Conservation (phyloP, 75 land plant species). For the Chamaecyparis obtusa region DNA sequence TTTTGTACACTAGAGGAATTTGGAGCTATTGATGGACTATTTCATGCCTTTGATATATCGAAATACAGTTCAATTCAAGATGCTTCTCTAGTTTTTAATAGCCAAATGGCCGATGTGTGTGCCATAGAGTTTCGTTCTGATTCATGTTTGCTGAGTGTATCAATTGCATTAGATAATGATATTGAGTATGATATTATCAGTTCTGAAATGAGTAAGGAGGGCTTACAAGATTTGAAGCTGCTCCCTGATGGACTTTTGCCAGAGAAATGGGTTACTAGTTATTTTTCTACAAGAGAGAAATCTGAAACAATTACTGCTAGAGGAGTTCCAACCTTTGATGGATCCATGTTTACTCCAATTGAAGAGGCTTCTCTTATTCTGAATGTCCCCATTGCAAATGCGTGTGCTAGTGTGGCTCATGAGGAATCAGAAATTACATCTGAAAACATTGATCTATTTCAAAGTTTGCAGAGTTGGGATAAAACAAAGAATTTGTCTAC, state of each 20-base stretch:
- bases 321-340: neutral
- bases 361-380: conserved; percentile 3
- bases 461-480: neutral
- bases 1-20: neutral
- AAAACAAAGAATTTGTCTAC: too few relatives aligned
- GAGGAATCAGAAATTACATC: neutral
- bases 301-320: neutral
- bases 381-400: neutral
- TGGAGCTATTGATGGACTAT: neutral
- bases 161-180: neutral
- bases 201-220: neutral
- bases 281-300: neutral
- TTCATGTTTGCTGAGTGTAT: neutral
- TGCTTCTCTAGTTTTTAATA: neutral
- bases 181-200: neutral
- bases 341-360: neutral
- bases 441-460: neutral
- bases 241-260: neutral
- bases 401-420: neutral
- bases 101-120: neutral
- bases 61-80: neutral
- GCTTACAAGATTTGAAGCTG: neutral
- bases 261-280: neutral
- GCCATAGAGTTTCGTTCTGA: neutral
- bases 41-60: neutral